Evolutionary conservation across 768 basidiomycete species (phyloP).

Genomic region (Sporobolomyces phaffii): DNA sequence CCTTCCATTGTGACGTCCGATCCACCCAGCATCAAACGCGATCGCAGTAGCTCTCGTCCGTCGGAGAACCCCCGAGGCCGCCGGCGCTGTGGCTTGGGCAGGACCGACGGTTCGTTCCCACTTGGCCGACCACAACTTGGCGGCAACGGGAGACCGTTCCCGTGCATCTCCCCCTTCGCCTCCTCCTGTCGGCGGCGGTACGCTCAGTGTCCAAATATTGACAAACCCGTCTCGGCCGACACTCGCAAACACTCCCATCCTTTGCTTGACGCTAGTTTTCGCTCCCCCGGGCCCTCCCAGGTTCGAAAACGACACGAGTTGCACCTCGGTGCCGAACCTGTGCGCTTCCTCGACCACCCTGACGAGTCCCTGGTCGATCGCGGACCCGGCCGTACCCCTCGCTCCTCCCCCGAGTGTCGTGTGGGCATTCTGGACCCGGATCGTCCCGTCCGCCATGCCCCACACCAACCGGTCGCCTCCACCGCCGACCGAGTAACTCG

Average conservation of each 20-base stretch:
- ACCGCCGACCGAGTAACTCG: conserved; percentile 4
- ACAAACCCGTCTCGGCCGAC: conserved; percentile 11
- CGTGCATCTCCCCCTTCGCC: too few relatives aligned
- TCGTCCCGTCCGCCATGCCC: conserved; percentile 30
- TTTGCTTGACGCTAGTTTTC: neutral
- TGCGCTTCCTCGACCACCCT: conserved; percentile 5
- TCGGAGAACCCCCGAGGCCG: neutral
- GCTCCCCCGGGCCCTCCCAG: conserved; percentile 1
- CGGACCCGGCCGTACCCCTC: neutral
- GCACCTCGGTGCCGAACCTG: conserved; percentile 5
- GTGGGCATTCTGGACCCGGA: conserved; percentile 19
- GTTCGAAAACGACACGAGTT: conserved; percentile 11
- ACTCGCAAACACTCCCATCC: neutral
- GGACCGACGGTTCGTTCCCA: conserved; percentile 24
- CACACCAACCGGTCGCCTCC: conserved; percentile 19
- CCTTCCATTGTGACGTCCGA: conserved; percentile 11
- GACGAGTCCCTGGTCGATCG: conserved; percentile 13
- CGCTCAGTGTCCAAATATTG: conserved; percentile 6
- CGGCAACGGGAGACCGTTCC: conserved; percentile 9
- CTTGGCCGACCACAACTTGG: conserved; percentile 15
- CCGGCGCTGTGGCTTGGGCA: neutral
- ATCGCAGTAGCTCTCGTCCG: conserved; percentile 8
- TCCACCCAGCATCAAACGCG: conserved; percentile 30
- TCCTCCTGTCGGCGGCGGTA: neutral
- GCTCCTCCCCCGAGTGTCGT: neutral